phyloP scores from a whole-genome alignment of 1,284 basidiomycete genomes.

The Rhizoctonia solani region DNA sequence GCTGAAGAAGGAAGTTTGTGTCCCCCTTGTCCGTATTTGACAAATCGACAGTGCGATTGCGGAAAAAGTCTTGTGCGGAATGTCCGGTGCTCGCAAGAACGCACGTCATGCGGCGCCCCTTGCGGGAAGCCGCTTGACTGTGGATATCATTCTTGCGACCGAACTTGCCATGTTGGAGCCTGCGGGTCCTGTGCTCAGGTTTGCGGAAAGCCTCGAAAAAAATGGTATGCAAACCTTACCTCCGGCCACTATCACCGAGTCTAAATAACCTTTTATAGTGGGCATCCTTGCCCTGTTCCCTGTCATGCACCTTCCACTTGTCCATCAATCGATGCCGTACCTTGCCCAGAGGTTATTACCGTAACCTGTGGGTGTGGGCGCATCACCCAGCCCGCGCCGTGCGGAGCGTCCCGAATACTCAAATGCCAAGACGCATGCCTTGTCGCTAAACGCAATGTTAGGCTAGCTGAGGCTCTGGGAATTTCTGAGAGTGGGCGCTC shows the following conservation, averaged over 20 bases:
- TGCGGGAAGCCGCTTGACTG: slow-evolving; percentile 81
- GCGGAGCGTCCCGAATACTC: slow-evolving; percentile 62
- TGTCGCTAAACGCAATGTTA: slow-evolving; percentile 80
- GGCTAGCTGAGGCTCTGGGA: slow-evolving; percentile 85
- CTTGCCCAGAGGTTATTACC: slow-evolving; percentile 68
- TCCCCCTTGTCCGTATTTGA: slow-evolving; percentile 83
- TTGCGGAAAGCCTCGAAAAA: slow-evolving; percentile 81
- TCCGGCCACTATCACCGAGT: neutral
- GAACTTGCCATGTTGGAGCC: slow-evolving; percentile 74
- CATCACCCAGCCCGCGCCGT: slow-evolving; percentile 69
- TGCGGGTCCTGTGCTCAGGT: slow-evolving; percentile 76
- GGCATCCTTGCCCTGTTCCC: slow-evolving; percentile 67
- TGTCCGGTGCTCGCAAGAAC: slow-evolving; percentile 76
- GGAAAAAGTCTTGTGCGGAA: slow-evolving; percentile 78
- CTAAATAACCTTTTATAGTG: slow-evolving; percentile 10
- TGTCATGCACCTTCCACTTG: slow-evolving; percentile 89
- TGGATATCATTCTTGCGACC: slow-evolving; percentile 84
- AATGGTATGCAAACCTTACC: slow-evolving; percentile 59
- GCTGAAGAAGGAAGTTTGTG: slow-evolving; percentile 60
- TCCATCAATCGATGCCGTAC: slow-evolving; percentile 62
- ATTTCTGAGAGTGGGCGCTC: slow-evolving; percentile 57
- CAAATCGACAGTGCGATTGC: slow-evolving; percentile 80
- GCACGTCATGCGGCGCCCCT: slow-evolving; percentile 76
- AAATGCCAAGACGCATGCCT: slow-evolving; percentile 82
- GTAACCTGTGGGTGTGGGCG: slow-evolving; percentile 82